Evolutionary conservation across 2,329 filamentous ascomycete species (phyloP).

Genomic region (Thielaviopsis euricoi): DNA sequence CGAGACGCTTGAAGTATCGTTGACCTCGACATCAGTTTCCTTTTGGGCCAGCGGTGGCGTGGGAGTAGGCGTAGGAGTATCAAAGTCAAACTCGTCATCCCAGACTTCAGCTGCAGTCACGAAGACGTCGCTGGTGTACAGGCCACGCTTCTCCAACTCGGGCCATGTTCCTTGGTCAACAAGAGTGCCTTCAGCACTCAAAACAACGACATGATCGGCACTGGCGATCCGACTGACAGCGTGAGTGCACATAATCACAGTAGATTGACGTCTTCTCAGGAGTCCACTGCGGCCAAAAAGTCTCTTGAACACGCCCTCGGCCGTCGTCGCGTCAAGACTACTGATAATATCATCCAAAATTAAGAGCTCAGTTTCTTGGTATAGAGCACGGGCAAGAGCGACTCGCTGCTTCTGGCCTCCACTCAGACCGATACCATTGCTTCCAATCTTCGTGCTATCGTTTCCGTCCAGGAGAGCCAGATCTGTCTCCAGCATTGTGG

Average conservation of each 20-base stretch:
- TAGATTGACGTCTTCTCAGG: constrained; percentile 21
- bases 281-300: constrained; percentile 27
- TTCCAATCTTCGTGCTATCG: constrained; percentile 24
- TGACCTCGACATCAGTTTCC: background rate
- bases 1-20: background rate
- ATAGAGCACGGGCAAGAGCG: constrained; percentile 28
- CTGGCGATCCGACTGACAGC: constrained; percentile 19
- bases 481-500: constrained; percentile 20
- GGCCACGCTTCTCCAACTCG: constrained; percentile 18
- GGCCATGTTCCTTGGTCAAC: constrained; percentile 24
- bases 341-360: constrained; percentile 31
- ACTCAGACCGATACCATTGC: constrained; percentile 24
- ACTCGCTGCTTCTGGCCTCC: constrained; percentile 25
- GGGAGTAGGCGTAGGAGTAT: background rate
- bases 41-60: background rate
- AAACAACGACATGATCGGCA: constrained; percentile 31
- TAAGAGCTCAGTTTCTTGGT: constrained; percentile 21
- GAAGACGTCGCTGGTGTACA: constrained; percentile 18
- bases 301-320: constrained; percentile 25
- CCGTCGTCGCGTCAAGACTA: constrained; percentile 28
- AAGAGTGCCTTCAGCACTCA: constrained; percentile 24
- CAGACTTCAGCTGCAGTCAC: background rate
- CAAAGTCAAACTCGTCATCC: background rate
- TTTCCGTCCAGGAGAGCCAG: constrained; percentile 19
- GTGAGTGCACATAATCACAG: constrained; percentile 25